Evolutionary conservation across 2,329 filamentous ascomycete genomes (phyloP), one percentile per base, ranked within the genome.

Genomic region (Emergomyces orientalis): DNA sequence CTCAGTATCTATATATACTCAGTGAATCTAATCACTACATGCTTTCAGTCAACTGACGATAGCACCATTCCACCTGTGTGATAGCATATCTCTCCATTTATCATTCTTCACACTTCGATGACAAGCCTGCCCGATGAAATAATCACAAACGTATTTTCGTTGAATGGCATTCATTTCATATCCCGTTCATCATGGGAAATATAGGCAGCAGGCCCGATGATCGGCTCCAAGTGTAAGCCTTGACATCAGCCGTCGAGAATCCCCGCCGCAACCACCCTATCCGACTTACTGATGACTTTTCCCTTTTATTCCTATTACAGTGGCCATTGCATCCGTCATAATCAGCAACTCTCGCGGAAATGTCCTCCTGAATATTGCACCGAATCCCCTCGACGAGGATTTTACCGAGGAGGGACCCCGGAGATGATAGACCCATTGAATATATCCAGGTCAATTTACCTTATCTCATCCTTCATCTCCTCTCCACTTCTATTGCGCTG

Each of bases 161-260:
- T 60, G 47, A 52, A 60, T 60, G 45, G 43, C 59, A 60, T 25
- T 49, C 19, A 4, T 25, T 22, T 37, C 43, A 60, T 60, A 52
- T 19, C 8, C 27, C 22, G 34, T 52, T 22, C 79, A 84, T 78
- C 76, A 99, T 99, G 94, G 94, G 94, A 74, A 91, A 89, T 80
- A 87, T 97, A 77, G 88, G 86, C 76, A 97, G 92, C 82, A 89
- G 87, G 77, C 86, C 88, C 71, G 92, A 96, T 71, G 92, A 97
- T 66, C 72, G 89, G 86, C 74, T 79, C 85, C 71, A 87, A 91
- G 83, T 86, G 94, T 97, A 83, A 74, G 88, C 80, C 71, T 70
- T 63, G 65, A 65, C n/a, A n/a, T n/a, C n/a, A n/a, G n/a, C 59
- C 30, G 22, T 19, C 27, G 8, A 45, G 8, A 14, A 19, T n/a